Evolutionary conservation across 176 grass and related monocot species (phyloP).

Genomic region (Oryza brachyantha): DNA sequence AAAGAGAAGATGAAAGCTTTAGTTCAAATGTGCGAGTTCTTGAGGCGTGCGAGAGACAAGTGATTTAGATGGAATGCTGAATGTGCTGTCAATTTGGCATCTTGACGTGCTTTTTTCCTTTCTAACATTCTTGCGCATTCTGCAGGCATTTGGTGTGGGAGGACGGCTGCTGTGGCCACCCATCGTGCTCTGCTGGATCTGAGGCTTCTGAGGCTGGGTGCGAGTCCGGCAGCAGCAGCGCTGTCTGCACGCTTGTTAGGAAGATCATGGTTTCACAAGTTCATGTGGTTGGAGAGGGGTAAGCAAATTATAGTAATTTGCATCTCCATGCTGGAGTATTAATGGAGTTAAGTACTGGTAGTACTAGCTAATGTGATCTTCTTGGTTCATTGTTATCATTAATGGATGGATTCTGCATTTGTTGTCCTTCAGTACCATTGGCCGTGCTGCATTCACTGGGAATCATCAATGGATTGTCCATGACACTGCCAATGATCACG

Average conservation of each 20-base stretch:
- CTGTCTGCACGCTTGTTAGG: slow-evolving; percentile 47
- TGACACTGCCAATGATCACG: slow-evolving; percentile 40
- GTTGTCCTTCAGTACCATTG: slow-evolving; percentile 53
- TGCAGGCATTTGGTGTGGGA: slow-evolving; percentile 87
- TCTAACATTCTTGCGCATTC: slow-evolving; percentile 4
- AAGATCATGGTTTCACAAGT: slow-evolving; percentile 61
- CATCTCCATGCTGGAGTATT: neutral
- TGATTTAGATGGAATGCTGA: slow-evolving; percentile 10
- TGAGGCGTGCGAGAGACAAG: neutral
- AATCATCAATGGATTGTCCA: slow-evolving; percentile 67
- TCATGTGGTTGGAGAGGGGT: slow-evolving; percentile 74
- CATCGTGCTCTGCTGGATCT: slow-evolving; percentile 33
- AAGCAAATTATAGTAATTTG: slow-evolving; percentile 17
- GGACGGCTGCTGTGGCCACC: slow-evolving; percentile 63
- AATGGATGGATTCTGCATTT: slow-evolving; percentile 20
- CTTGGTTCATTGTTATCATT: neutral
- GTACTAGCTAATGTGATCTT: neutral
- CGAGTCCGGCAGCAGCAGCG: slow-evolving; percentile 18
- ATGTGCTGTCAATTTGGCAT: slow-evolving; percentile 13
- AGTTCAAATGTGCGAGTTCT: neutral
- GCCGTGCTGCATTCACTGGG: slow-evolving; percentile 58
- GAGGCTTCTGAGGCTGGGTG: slow-evolving; percentile 35
- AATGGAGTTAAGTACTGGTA: neutral
- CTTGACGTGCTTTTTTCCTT: neutral
- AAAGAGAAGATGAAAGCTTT: neutral